These are phyloP conservation scores for Vickermania ingenoplastis DNA, from an alignment of 208 protist genomes.

Conservation along the genomic window DNA sequence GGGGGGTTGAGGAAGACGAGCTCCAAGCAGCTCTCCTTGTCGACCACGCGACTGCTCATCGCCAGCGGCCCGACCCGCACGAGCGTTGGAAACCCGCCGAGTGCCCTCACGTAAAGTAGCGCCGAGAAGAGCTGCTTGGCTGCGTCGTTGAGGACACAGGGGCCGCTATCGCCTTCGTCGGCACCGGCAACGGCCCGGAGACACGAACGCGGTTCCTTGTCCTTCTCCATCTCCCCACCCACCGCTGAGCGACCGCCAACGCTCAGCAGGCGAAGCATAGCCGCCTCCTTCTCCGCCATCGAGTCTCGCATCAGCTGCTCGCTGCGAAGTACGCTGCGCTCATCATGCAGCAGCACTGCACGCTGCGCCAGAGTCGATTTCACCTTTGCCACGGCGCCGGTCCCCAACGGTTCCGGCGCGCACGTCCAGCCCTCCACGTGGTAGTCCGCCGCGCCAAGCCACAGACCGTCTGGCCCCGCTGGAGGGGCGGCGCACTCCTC, in stretches of 20 bases:
- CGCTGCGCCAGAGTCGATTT: conserved; percentile 25
- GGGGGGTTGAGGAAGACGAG: conserved; percentile 59
- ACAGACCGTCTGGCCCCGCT: background rate
- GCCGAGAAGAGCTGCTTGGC: conserved; percentile 62
- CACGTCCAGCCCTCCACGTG: background rate
- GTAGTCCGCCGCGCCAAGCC: background rate
- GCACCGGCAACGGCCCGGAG: conserved; percentile 18
- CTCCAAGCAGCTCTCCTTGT: conserved; percentile 81
- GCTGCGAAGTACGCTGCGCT: conserved; percentile 28
- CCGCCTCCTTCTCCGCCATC: conserved; percentile 9
- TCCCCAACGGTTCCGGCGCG: background rate
- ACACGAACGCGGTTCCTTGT: conserved; percentile 7
- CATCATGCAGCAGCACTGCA: conserved; percentile 38
- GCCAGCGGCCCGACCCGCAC: conserved; percentile 55
- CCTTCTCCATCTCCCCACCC: background rate
- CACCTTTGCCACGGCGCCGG: background rate
- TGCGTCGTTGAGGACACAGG: conserved; percentile 33
- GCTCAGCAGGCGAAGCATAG: conserved; percentile 2
- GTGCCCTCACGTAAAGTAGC: conserved; percentile 60
- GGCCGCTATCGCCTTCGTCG: conserved; percentile 21
- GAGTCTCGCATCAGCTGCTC: conserved; percentile 41
- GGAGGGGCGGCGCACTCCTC: background rate
- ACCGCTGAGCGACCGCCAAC: background rate
- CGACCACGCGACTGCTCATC: conserved; percentile 43
- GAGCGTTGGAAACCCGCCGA: conserved; percentile 74